Conservation (phyloP, 1,139 yeast species). For the Candida neerlandica region DNA sequence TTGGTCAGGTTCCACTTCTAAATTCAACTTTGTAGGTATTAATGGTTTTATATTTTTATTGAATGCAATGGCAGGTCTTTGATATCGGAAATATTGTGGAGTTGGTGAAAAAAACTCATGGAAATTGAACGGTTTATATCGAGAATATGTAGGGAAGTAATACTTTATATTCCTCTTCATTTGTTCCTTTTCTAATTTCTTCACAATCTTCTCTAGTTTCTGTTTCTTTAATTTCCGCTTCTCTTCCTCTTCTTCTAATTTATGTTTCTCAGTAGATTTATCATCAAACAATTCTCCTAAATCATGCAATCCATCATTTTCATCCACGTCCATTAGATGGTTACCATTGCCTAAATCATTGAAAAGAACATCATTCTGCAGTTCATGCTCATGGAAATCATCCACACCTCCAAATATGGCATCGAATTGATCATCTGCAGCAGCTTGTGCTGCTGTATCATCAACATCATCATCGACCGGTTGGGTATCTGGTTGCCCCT, state of each 20-base stretch:
- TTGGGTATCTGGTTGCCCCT: constrained; percentile 11
- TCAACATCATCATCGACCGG: constrained; percentile 20
- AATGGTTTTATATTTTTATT: constrained; percentile 52
- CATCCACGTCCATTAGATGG: constrained; percentile 12
- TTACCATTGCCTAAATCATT: constrained; percentile 23
- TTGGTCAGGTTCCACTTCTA: constrained; percentile 54
- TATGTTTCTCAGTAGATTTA: constrained; percentile 21
- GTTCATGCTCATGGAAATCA: constrained; percentile 14
- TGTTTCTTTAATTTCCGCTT: constrained; percentile 24
- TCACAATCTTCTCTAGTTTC: constrained; percentile 31
- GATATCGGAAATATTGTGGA: constrained; percentile 55
- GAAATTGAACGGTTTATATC: constrained; percentile 60
- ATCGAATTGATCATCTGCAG: constrained; percentile 51
- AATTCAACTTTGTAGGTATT: constrained; percentile 56
- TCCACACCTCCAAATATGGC: constrained; percentile 49
- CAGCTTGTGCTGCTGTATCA: constrained; percentile 35
- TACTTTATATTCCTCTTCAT: constrained; percentile 40
- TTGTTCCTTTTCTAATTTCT: constrained; percentile 36
- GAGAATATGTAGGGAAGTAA: constrained; percentile 66
- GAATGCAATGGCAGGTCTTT: constrained; percentile 50
- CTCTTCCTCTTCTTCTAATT: constrained; percentile 25
- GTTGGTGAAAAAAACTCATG: constrained; percentile 68
- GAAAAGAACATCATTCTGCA: constrained; percentile 13
- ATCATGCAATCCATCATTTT: constrained; percentile 30
- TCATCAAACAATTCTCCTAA: constrained; percentile 40